Conservation (phyloP, 495 filamentous ascomycete genomes). For the Daldinia concentrica region DNA sequence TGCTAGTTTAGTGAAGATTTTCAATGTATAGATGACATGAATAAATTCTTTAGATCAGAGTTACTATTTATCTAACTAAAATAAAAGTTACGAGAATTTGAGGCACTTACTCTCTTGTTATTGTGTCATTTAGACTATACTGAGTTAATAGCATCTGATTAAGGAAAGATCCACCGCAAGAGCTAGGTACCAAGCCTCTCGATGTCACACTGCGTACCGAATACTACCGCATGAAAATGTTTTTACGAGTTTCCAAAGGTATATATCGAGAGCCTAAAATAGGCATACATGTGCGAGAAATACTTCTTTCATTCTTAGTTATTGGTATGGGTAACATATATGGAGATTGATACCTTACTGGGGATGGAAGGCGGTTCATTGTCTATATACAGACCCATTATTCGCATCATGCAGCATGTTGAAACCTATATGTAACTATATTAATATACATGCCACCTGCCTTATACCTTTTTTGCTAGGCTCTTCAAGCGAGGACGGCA, state of each 20-base stretch:
- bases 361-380: constrained; percentile 3
- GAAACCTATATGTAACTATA: background rate
- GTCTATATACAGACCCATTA: constrained; percentile 13
- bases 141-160: background rate
- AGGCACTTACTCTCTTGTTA: background rate
- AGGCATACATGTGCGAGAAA: background rate
- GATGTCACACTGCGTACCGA: constrained; percentile 25
- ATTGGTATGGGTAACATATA: background rate
- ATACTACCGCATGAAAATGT: background rate
- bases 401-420: constrained; percentile 13
- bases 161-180: background rate
- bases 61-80: too few relatives aligned
- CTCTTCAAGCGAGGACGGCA: too few relatives aligned
- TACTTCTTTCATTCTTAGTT: background rate
- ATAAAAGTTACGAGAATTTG: too few relatives aligned
- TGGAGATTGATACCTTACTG: background rate
- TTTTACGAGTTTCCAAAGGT: constrained; percentile 15
- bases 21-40: too few relatives aligned
- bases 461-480: too few relatives aligned
- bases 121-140: background rate
- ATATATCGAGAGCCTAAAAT: background rate
- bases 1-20: too few relatives aligned
- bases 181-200: background rate
- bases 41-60: too few relatives aligned
- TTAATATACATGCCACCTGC: background rate